phyloP scores from a whole-genome alignment of 2,329 filamentous ascomycete genomes.

The Beauveria rudraprayagi region DNA sequence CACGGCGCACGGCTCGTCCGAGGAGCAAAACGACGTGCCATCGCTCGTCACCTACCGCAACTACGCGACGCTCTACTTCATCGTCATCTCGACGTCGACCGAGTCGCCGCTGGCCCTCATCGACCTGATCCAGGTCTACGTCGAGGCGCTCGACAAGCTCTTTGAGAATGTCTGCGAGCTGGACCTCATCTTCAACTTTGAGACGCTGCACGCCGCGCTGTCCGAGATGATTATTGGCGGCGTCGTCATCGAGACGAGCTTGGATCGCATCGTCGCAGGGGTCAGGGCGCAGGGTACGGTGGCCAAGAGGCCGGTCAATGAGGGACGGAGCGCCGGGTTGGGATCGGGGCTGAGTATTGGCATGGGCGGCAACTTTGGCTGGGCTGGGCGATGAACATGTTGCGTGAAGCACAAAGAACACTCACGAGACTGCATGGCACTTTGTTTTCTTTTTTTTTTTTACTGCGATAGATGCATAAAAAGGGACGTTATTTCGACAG shows the following conservation, averaged over 20 bases:
- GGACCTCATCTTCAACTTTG: constrained; percentile 98
- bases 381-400: constrained; percentile 32
- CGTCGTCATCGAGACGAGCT: constrained; percentile 84
- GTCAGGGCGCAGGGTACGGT: constrained; percentile 71
- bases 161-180: constrained; percentile 99
- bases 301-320: constrained; percentile 71
- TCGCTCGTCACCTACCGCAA: constrained; percentile 96
- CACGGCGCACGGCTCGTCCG: constrained; percentile 55
- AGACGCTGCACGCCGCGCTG: constrained; percentile 85
- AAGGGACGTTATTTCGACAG: constrained; percentile 1
- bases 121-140: constrained; percentile 96
- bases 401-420: neutral
- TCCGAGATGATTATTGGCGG: constrained; percentile 94
- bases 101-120: constrained; percentile 93
- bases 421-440: neutral
- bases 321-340: constrained; percentile 42
- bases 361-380: constrained; percentile 52
- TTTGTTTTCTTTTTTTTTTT: neutral
- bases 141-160: constrained; percentile 86
- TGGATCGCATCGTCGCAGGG: constrained; percentile 80
- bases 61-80: constrained; percentile 98
- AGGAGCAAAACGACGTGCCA: constrained; percentile 77
- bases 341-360: constrained; percentile 47
- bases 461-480: constrained; percentile 3
- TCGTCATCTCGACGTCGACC: constrained; percentile 92